Conservation (phyloP, 371 early-diverging fungal genomes). For the Zancudomyces culisetae region DNA sequence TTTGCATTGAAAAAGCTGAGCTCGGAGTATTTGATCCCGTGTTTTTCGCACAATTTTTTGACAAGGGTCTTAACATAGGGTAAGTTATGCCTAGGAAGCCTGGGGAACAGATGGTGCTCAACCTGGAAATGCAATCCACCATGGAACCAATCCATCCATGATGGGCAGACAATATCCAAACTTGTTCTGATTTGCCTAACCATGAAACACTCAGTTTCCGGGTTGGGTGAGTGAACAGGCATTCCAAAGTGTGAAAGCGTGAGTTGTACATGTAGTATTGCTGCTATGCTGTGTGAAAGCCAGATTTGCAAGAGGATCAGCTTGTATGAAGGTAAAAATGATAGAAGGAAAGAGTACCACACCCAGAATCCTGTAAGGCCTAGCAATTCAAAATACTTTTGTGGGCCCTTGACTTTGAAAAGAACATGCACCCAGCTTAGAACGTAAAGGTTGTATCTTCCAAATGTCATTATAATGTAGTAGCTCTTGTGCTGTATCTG, state of each 20-base stretch:
- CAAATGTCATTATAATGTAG: slow-evolving; percentile 70
- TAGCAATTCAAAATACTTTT: slow-evolving; percentile 47
- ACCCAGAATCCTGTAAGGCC: slow-evolving; percentile 51
- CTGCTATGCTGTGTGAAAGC: slow-evolving; percentile 63
- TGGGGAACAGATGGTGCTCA: slow-evolving; percentile 89
- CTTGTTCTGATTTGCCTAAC: slow-evolving; percentile 75
- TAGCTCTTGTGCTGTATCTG: slow-evolving; percentile 67
- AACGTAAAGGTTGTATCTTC: slow-evolving; percentile 79
- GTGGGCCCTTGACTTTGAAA: slow-evolving; percentile 35
- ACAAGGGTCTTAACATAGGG: slow-evolving; percentile 51
- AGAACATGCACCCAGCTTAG: slow-evolving; percentile 47
- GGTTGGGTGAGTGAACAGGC: slow-evolving; percentile 60
- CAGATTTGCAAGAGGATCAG: slow-evolving; percentile 42
- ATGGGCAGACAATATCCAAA: slow-evolving; percentile 92
- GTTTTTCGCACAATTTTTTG: slow-evolving; percentile 40
- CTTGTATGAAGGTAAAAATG: slow-evolving; percentile 41
- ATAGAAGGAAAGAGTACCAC: slow-evolving; percentile 58
- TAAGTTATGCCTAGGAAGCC: slow-evolving; percentile 77
- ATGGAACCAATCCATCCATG: slow-evolving; percentile 92
- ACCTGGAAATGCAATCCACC: slow-evolving; percentile 92
- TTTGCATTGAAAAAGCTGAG: slow-evolving; percentile 23
- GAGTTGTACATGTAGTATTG: slow-evolving; percentile 84
- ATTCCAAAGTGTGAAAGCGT: slow-evolving; percentile 91
- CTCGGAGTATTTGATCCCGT: slow-evolving; percentile 21
- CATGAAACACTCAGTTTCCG: slow-evolving; percentile 50